Conservation (phyloP, 768 basidiomycete species). For the Epithele typhae region DNA sequence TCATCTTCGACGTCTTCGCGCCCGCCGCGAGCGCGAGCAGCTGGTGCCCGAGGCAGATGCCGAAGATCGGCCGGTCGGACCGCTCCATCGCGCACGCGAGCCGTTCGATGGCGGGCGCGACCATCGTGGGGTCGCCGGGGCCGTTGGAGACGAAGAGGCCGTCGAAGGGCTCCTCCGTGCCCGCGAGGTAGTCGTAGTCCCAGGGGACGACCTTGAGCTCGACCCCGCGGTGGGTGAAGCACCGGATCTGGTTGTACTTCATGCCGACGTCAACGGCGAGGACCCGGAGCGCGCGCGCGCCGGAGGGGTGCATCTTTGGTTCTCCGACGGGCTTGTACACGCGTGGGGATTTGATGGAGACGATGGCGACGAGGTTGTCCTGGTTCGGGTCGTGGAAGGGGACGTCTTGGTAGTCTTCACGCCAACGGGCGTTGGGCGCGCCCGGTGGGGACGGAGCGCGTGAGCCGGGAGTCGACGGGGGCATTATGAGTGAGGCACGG, state of each 20-base stretch:
- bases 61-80: constrained; percentile 86
- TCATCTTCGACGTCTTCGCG: constrained; percentile 96
- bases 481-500: constrained; percentile 28
- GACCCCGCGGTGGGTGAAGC: constrained; percentile 88
- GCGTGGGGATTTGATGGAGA: constrained; percentile 68
- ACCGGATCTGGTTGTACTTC: constrained; percentile 99
- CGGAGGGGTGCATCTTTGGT: constrained; percentile 70
- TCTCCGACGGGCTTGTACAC: constrained; percentile 57
- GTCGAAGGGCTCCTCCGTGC: constrained; percentile 80
- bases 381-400: constrained; percentile 87
- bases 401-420: constrained; percentile 76
- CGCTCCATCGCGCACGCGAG: constrained; percentile 65
- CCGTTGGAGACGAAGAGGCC: constrained; percentile 98
- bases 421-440: constrained; percentile 51
- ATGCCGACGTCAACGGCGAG: constrained; percentile 97
- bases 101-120: constrained; percentile 64
- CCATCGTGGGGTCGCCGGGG: constrained; percentile 92
- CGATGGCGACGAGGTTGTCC: constrained; percentile 85
- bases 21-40: constrained; percentile 93
- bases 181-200: constrained; percentile 82
- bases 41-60: constrained; percentile 98
- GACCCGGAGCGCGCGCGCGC: constrained; percentile 69
- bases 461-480: constrained; percentile 37
- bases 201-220: constrained; percentile 98
- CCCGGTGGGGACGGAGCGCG: constrained; percentile 52